A percentile compares a stretch with the other conserved stretches of the same genome.
Conservation (phyloP, 805 yeast genomes). For the Nematodospora valgi region DNA sequence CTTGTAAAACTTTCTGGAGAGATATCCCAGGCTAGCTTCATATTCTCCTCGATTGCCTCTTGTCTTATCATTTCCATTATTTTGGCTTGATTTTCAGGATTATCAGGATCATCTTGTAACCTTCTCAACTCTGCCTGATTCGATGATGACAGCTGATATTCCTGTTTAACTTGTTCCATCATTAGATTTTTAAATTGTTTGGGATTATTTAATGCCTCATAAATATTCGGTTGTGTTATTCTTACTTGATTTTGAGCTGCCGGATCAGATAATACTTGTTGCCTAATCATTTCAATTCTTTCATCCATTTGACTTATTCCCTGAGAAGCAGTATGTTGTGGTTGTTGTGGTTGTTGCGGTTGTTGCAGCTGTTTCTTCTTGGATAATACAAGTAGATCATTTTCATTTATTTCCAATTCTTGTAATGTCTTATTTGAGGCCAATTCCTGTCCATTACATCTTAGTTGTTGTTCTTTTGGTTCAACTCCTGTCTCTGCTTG, state of each 20-base stretch:
- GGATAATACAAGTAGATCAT: slow-evolving; percentile 53
- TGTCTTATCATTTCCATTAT: slow-evolving; percentile 67
- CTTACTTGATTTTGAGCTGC: slow-evolving; percentile 31
- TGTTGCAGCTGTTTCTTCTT: slow-evolving; percentile 6
- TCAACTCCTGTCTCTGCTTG: slow-evolving; percentile 64
- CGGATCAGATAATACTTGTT: slow-evolving; percentile 44
- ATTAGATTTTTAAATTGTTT: slow-evolving; percentile 41
- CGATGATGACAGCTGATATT: slow-evolving; percentile 11
- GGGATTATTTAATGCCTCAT: slow-evolving; percentile 45
- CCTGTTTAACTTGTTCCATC: slow-evolving; percentile 30
- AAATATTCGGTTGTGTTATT: slow-evolving; percentile 45
- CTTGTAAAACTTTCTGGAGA: slow-evolving; percentile 86
- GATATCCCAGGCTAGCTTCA: slow-evolving; percentile 75
- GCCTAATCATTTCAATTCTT: slow-evolving; percentile 49
- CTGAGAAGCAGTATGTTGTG: slow-evolving; percentile 7
- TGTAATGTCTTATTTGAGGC: slow-evolving; percentile 33
- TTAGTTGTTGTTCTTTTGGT: slow-evolving; percentile 45
- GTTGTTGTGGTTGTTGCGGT: slow-evolving; percentile 9
- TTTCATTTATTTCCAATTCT: slow-evolving; percentile 48
- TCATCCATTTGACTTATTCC: slow-evolving; percentile 5
- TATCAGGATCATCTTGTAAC: slow-evolving; percentile 63
- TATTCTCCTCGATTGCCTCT: slow-evolving; percentile 74
- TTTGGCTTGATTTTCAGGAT: slow-evolving; percentile 62
- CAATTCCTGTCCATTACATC: slow-evolving; percentile 39
- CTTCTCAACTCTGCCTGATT: slow-evolving; percentile 44